Evolutionary conservation across 495 filamentous ascomycete species (phyloP).

Genomic region (Aspergillus wentii): DNA sequence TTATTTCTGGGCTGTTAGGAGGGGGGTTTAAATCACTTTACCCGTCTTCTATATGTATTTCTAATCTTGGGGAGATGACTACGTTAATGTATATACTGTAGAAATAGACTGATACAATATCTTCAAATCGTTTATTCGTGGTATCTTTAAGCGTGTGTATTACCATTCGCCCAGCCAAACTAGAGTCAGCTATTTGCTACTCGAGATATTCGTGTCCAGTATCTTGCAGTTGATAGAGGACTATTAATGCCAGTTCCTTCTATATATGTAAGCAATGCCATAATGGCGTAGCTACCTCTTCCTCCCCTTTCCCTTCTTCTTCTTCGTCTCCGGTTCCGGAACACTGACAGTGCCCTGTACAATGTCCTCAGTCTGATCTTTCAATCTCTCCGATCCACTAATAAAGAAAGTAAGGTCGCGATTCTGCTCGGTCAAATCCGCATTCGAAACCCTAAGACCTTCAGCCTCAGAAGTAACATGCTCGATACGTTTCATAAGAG

Average conservation of each 20-base stretch:
- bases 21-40: slow-evolving; percentile 26
- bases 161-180: too few relatives aligned
- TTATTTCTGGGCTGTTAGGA: slow-evolving; percentile 91
- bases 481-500: slow-evolving; percentile 70
- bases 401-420: slow-evolving; percentile 91
- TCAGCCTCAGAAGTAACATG: slow-evolving; percentile 56
- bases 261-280: too few relatives aligned
- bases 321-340: slow-evolving; percentile 41
- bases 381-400: slow-evolving; percentile 73
- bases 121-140: too few relatives aligned
- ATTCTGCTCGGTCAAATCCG: slow-evolving; percentile 74
- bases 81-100: too few relatives aligned
- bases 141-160: too few relatives aligned
- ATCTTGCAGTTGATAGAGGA: too few relatives aligned
- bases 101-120: too few relatives aligned
- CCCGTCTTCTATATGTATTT: too few relatives aligned
- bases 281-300: slow-evolving; percentile 23
- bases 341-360: slow-evolving; percentile 53
- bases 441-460: slow-evolving; percentile 48
- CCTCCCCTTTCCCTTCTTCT: slow-evolving; percentile 53
- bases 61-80: too few relatives aligned
- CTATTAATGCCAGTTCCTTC: background rate
- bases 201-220: too few relatives aligned
- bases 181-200: too few relatives aligned
- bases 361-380: slow-evolving; percentile 59